Evolutionary conservation across 805 yeast genomes (phyloP), one percentile per base, ranked within the genome.

Genomic region (Candida nanaspora): DNA sequence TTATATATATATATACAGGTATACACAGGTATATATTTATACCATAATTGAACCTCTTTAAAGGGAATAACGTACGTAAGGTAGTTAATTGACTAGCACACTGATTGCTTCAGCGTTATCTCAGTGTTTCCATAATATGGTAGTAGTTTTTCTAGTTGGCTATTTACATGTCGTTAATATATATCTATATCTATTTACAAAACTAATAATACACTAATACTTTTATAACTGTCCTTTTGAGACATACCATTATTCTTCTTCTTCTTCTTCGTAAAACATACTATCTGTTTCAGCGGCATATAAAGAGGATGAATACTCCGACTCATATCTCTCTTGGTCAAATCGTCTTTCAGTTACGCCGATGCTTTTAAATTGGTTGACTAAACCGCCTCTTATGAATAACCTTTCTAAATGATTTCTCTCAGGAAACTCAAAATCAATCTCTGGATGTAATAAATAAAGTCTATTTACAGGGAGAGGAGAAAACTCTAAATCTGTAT

Each of bases 341-440:
- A 50, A 46, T 30, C 43, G 49, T 3, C 29, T 8, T 36, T 59
- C 63, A 5, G 26, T 20, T 5, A 47, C 46, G 0, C 57, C 61
- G 14, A 58, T 40, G 10, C 48, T 35, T 6, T 39, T 37, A 11
- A 44, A 28, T 35, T 56, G 62, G 15, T 39, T 38, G 2, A 57
- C 43, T 28, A 59, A 44, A 7, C 64, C 64, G 28, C 52, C 51
- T 7, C 47, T 45, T 22, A 61, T 38, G 15, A 53, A 46, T 14
- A 55, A 40, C 37, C 67, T 53, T 37, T 57, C 62, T 6, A 62
- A 40, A 20, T 53, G 55, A 38, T 52, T 53, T 41, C 68, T 49
- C 34, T 63, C 68, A 33, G 48, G 37, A 30, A 40, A 29, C 2
- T 50, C 58, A 39, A 61, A 51, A 41, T 56, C 62, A 0, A 45